Base-by-base conservation (phyloP, 2,329 filamentous ascomycete genomes). In the Cercospora citrullina region DNA sequence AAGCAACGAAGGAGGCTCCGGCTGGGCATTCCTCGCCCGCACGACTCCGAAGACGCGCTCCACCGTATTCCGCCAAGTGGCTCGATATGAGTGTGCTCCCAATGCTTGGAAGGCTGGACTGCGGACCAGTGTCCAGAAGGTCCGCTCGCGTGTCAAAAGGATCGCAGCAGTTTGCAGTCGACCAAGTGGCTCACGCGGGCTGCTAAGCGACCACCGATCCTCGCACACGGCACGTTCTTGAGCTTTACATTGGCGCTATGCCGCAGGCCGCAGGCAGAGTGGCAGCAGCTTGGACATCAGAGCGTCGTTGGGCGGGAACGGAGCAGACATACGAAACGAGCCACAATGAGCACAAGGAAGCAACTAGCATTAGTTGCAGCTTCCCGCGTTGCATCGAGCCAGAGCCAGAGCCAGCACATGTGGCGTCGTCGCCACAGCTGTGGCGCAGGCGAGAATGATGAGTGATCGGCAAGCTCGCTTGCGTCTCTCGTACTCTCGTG, bases 321-420 rank as follows among this genome's bases (percentile, higher is more conserved):
- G 69, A 68, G 66, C 68, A 70, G 63, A 58, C 60, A 60, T 63
- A 69, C 69, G 71, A 68, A 72, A 67, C 65, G 67, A 71, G 70
- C 69, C 69, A 71, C 69, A 71, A 65, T 60, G 60, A 30, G 30
- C 53, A 51, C 57, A 16, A 51, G 18, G 33, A 60, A 16, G 36
- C 36, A 42, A 42, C 36, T 42, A 42, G 16, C 36, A 6, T 42
- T 42, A 42, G 36, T 42, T 9, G 36, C 36, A 42, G 36, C 36
- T 14, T 39, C 33, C 33, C 33, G 33, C 33, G 33, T 39, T 39
- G 33, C 33, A 39, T 42, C 36, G 36, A n/a, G 36, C 36, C 36
- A 42, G 36, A n/a, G 36, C 33, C 33, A 39, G 33, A 39, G 33
- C 33, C 33, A 39, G 33, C 33, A 39, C 33, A 39, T 39, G 33